These are phyloP conservation scores for Globisporangium megalacanthum DNA, from an alignment of 352 stramenopile species.

Conservation along the genomic window DNA sequence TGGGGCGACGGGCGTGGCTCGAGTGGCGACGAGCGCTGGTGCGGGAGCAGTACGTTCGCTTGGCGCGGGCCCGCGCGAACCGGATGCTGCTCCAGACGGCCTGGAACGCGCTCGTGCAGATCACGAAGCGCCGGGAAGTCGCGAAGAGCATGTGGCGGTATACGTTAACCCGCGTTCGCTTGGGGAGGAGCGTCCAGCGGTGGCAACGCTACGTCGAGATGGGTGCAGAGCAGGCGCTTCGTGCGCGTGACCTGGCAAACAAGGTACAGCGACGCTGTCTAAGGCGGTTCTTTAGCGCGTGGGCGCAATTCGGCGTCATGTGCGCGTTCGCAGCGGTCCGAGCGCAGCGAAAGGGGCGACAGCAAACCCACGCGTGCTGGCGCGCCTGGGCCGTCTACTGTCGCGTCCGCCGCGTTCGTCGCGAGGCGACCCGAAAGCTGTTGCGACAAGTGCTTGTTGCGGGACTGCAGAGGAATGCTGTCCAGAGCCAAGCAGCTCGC, in stretches of 20 bases:
- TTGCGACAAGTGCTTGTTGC: slow-evolving; percentile 3
- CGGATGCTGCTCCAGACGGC: neutral
- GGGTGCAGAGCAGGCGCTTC: neutral
- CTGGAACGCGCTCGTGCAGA: slow-evolving; percentile 12
- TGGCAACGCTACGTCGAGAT: slow-evolving; percentile 4
- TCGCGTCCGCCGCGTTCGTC: neutral
- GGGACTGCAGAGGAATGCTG: slow-evolving; percentile 1
- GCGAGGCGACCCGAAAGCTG: neutral
- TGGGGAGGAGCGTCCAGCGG: slow-evolving; percentile 1
- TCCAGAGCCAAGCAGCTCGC: slow-evolving; percentile 1
- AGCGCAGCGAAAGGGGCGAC: neutral
- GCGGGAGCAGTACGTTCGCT: slow-evolving; percentile 2
- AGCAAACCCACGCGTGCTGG: neutral
- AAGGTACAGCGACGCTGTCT: neutral
- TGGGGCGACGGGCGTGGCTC: slow-evolving; percentile 7
- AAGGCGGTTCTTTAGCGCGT: slow-evolving; percentile 3
- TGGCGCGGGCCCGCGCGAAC: neutral
- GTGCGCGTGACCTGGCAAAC: neutral
- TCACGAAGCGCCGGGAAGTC: slow-evolving; percentile 19
- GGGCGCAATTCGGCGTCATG: slow-evolving; percentile 7
- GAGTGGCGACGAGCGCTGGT: slow-evolving; percentile 3
- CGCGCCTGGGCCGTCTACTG: neutral
- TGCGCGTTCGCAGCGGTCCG: slow-evolving; percentile 4
- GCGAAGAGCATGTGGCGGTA: slow-evolving; percentile 19
- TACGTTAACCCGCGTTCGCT: slow-evolving; percentile 6